These are phyloP conservation scores for Viola pubescens DNA, from an alignment of 441 rosid species.

Conservation along the genomic window DNA sequence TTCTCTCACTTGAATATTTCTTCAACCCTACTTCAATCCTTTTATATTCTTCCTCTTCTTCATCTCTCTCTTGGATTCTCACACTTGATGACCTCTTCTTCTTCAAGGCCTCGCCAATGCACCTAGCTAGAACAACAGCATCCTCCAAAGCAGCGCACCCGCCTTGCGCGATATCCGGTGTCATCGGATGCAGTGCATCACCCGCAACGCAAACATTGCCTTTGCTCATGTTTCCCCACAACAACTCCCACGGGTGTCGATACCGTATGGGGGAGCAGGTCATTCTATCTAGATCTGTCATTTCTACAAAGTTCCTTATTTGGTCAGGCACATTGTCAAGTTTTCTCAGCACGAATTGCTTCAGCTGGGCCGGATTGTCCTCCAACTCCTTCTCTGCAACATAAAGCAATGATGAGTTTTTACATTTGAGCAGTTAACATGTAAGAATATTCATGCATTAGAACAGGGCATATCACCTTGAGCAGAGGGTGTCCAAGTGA, in stretches of 20 bases:
- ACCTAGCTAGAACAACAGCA: conserved; percentile 49
- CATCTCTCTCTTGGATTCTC: conserved; percentile 9
- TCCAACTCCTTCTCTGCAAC: conserved; percentile 27
- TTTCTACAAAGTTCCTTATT: conserved; percentile 30
- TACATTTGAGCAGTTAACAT: neutral
- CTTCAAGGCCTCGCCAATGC: conserved; percentile 39
- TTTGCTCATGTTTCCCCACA: conserved; percentile 57
- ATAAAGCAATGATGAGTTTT: too few relatives aligned
- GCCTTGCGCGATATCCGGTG: conserved; percentile 65
- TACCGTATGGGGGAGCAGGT: conserved; percentile 29
- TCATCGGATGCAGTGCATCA: conserved; percentile 79
- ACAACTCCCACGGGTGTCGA: conserved; percentile 59
- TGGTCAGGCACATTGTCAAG: conserved; percentile 29
- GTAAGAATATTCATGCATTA: neutral
- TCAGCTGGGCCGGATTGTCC: conserved; percentile 31
- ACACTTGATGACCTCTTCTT: neutral
- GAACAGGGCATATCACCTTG: conserved; percentile 19
- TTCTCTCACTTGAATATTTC: conserved; percentile 45
- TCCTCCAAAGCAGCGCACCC: conserved; percentile 69
- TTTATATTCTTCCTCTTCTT: conserved; percentile 23
- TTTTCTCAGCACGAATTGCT: conserved; percentile 39
- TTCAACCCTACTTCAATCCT: conserved; percentile 42
- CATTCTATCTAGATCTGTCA: conserved; percentile 28
- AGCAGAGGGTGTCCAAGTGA: conserved; percentile 34
- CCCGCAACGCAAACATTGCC: conserved; percentile 63